A percentile compares a stretch with the other conserved stretches of the same genome.
Conservation (phyloP, 2,329 filamentous ascomycete genomes). For the Xylariaceae sp. region DNA sequence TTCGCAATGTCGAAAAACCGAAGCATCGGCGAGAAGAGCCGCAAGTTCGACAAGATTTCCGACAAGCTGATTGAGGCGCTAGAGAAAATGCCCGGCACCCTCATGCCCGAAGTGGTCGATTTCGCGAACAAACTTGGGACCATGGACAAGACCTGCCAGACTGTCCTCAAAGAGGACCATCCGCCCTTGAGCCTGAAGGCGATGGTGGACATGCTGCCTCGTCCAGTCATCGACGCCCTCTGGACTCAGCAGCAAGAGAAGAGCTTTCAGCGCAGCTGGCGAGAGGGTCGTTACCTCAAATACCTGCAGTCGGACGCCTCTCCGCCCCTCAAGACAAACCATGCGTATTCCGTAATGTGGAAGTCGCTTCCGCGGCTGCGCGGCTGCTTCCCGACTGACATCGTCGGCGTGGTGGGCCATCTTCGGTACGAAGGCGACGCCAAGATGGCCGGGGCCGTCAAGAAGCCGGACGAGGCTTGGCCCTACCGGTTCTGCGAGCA, state of each 20-base stretch:
- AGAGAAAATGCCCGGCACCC: too few relatives aligned
- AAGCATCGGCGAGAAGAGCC: too few relatives aligned
- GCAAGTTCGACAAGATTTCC: too few relatives aligned
- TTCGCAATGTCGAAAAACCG: too few relatives aligned
- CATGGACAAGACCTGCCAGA: too few relatives aligned
- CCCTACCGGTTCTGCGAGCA: constrained; percentile 2
- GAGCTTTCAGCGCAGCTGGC: neutral
- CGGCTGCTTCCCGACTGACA: constrained; percentile 10
- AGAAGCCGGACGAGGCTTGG: constrained; percentile 11
- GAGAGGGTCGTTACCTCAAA: neutral
- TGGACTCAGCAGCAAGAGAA: neutral
- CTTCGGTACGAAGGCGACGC: constrained; percentile 4
- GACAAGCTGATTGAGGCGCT: too few relatives aligned
- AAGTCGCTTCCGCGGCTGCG: constrained; percentile 6
- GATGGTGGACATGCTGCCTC: neutral
- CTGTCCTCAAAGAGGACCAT: neutral
- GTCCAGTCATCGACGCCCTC: neutral
- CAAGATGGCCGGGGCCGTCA: neutral
- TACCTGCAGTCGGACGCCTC: neutral
- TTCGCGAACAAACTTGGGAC: too few relatives aligned
- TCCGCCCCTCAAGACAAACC: neutral
- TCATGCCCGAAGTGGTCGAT: too few relatives aligned
- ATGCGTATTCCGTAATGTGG: constrained; percentile 14
- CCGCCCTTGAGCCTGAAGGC: neutral
- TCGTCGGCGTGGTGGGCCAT: constrained; percentile 5